Evolutionary conservation across 352 stramenopile genomes (phyloP).

Genomic region (Globisporangium uncinulatum): DNA sequence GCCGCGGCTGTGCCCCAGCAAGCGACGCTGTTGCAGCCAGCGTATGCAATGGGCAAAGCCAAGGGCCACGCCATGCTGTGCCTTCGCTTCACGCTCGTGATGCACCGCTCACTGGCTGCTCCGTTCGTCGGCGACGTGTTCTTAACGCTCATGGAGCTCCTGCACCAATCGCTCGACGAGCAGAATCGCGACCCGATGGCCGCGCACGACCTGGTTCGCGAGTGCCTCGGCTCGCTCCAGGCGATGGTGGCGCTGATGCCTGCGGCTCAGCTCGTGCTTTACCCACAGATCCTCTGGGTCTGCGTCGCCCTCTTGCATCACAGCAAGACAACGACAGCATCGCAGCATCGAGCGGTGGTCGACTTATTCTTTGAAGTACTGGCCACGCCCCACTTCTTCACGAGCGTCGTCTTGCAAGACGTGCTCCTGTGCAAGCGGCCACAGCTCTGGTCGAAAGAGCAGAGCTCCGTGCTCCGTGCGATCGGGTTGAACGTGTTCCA

Average conservation of each 20-base stretch:
- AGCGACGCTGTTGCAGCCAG: background rate
- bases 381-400: conserved; percentile 39
- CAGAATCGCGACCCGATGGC: conserved; percentile 14
- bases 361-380: conserved; percentile 42
- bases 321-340: conserved; percentile 13
- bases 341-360: conserved; percentile 24
- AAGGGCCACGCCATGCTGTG: conserved; percentile 20
- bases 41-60: background rate
- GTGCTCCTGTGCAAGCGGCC: conserved; percentile 46
- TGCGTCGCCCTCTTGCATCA: conserved; percentile 65
- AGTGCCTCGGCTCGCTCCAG: conserved; percentile 38
- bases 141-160: conserved; percentile 43
- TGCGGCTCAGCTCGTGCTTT: conserved; percentile 45
- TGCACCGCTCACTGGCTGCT: conserved; percentile 38
- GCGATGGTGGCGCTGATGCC: conserved; percentile 47
- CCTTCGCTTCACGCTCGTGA: conserved; percentile 47
- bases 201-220: conserved; percentile 24
- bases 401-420: conserved; percentile 32
- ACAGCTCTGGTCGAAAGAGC: conserved; percentile 29
- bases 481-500: conserved; percentile 31
- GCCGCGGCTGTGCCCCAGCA: background rate
- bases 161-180: conserved; percentile 42
- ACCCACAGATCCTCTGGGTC: conserved; percentile 73
- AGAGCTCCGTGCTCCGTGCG: conserved; percentile 42
- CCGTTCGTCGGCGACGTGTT: conserved; percentile 60